Percentiles rank a stretch among this genome's conserved stretches.
phyloP scores from a whole-genome alignment of 1,139 yeast species.

The Candida labiduridarum region DNA sequence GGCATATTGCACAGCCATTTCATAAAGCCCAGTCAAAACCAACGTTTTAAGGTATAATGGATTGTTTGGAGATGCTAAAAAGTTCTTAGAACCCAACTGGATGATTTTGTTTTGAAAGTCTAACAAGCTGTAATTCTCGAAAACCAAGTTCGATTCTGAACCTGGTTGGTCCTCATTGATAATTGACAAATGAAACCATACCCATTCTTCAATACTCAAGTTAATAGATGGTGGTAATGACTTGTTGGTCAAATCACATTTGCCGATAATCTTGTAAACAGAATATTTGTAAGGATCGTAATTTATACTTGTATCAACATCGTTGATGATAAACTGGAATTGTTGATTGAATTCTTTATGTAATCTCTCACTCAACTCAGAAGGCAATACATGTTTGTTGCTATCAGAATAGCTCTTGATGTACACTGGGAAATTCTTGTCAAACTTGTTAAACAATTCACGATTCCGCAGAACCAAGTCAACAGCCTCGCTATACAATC shows the following conservation, averaged over 20 bases:
- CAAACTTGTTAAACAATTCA: constrained; percentile 75
- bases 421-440: constrained; percentile 80
- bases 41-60: constrained; percentile 80
- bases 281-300: constrained; percentile 91
- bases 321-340: constrained; percentile 63
- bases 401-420: constrained; percentile 71
- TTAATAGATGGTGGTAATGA: constrained; percentile 73
- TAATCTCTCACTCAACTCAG: constrained; percentile 69
- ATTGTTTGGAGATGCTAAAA: constrained; percentile 59
- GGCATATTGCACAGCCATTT: constrained; percentile 74
- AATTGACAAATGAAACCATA: constrained; percentile 87
- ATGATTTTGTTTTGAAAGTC: constrained; percentile 76
- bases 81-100: constrained; percentile 73
- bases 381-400: constrained; percentile 54
- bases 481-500: constrained; percentile 76
- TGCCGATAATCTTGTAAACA: constrained; percentile 86
- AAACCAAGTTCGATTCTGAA: constrained; percentile 47
- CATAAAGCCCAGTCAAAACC: constrained; percentile 77
- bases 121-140: constrained; percentile 69
- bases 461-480: constrained; percentile 35
- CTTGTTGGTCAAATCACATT: constrained; percentile 80
- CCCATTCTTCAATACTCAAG: constrained; percentile 90
- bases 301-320: constrained; percentile 49
- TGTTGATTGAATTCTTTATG: constrained; percentile 84
- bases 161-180: constrained; percentile 53